Conservation (phyloP, 2,329 filamentous ascomycete species). For the Talaromyces sp. region DNA sequence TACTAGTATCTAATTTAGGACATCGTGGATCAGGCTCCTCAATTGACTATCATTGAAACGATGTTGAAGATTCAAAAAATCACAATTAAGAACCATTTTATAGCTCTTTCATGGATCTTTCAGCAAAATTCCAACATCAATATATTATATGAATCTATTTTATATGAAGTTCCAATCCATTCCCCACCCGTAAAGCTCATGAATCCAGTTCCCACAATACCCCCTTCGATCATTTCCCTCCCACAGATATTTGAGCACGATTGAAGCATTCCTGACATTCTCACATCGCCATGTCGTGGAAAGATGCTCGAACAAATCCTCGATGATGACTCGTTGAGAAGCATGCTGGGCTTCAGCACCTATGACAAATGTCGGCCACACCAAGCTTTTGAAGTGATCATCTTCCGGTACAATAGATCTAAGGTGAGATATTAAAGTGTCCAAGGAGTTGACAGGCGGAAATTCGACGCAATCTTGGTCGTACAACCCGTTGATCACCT, state of each 20-base stretch:
- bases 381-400: constrained; percentile 11
- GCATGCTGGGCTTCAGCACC: constrained; percentile 7
- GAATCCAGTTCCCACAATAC: constrained; percentile 3
- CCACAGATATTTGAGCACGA: constrained; percentile 10
- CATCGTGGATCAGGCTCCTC: too few species aligned
- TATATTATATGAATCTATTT: neutral
- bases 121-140: too few species aligned
- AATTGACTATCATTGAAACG: too few species aligned
- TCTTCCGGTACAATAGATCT: constrained; percentile 3
- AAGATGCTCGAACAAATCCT: constrained; percentile 5
- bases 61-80: too few species aligned
- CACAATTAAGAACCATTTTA: too few species aligned
- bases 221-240: neutral
- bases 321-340: constrained; percentile 1
- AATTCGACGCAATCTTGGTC: neutral
- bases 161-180: constrained; percentile 16
- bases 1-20: too few species aligned
- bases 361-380: constrained; percentile 19
- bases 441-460: neutral
- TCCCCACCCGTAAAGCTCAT: constrained; percentile 8
- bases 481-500: neutral
- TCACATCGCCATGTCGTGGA: constrained; percentile 13
- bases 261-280: constrained; percentile 12
- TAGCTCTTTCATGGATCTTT: too few species aligned
- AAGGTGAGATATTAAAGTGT: constrained; percentile 9